Conservation (phyloP, 306 rosid genomes). For the Citrullus colocynthis region DNA sequence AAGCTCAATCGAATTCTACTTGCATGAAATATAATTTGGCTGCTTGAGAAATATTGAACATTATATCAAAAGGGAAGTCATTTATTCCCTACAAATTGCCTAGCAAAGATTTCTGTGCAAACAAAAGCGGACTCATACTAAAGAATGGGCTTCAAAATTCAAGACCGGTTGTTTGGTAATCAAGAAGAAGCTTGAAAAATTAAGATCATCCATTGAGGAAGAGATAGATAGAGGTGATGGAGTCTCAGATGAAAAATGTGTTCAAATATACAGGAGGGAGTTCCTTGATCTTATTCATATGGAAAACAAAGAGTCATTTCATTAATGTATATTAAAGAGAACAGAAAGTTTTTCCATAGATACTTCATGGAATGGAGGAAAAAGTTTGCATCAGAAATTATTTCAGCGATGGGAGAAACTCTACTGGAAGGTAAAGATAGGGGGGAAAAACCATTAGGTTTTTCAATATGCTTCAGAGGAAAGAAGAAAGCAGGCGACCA, state of each 20-base stretch:
- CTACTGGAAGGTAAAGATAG: background rate
- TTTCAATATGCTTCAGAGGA: background rate
- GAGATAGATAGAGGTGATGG: background rate
- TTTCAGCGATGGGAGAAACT: background rate
- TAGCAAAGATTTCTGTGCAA: background rate
- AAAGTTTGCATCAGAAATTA: background rate
- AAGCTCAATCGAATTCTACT: background rate
- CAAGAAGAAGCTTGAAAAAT: background rate
- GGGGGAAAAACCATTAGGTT: background rate
- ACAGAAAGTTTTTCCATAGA: background rate
- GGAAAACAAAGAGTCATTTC: background rate
- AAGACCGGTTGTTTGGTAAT: background rate
- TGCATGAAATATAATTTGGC: background rate
- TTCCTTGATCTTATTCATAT: background rate
- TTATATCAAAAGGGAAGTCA: background rate
- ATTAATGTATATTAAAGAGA: background rate
- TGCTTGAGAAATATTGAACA: background rate
- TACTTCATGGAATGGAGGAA: background rate
- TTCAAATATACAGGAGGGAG: background rate
- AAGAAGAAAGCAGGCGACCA: background rate
- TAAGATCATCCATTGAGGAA: background rate
- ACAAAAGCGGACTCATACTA: background rate
- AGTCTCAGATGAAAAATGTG: background rate
- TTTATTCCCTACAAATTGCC: background rate
- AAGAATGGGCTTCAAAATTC: background rate